These are phyloP conservation scores for Blastobotrys buckinghamii DNA, from an alignment of 1,139 yeast genomes.

Conservation along the genomic window DNA sequence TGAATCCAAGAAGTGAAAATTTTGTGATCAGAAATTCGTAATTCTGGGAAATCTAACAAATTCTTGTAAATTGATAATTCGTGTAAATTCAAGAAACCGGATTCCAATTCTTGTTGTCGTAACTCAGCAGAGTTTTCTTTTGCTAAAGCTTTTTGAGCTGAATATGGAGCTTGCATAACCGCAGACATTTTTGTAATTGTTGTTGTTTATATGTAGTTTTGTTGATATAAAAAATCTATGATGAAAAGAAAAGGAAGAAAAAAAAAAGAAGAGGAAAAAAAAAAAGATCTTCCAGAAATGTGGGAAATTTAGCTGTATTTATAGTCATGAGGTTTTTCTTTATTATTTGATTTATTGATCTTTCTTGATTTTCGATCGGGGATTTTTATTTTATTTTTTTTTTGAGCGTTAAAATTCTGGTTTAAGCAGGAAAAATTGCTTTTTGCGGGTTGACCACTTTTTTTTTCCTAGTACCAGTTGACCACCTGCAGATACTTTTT, in stretches of 20 bases:
- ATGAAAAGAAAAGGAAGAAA: background rate
- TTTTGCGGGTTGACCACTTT: too few species aligned
- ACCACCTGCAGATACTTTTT: too few species aligned
- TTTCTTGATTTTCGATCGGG: too few species aligned
- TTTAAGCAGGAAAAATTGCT: background rate
- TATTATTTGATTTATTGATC: too few species aligned
- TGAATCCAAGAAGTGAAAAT: conserved; percentile 11
- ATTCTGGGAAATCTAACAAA: conserved; percentile 11
- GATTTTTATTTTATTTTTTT: background rate
- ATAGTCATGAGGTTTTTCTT: background rate
- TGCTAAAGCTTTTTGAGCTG: conserved; percentile 5
- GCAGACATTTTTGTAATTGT: conserved; percentile 4
- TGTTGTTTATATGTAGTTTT: background rate
- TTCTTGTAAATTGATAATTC: conserved; percentile 9
- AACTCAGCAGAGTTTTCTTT: conserved; percentile 3
- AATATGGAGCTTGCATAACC: conserved; percentile 6
- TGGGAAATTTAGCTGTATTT: conserved; percentile 5
- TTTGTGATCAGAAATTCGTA: conserved; percentile 13
- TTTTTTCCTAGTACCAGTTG: too few species aligned
- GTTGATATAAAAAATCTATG: background rate
- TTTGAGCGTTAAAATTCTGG: background rate
- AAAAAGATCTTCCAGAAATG: background rate
- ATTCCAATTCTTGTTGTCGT: conserved; percentile 9
- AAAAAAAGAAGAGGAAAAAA: background rate
- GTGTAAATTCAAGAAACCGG: conserved; percentile 11